Base-by-base conservation (phyloP, 1,284 basidiomycete genomes). In the Trichosporon faecale region DNA sequence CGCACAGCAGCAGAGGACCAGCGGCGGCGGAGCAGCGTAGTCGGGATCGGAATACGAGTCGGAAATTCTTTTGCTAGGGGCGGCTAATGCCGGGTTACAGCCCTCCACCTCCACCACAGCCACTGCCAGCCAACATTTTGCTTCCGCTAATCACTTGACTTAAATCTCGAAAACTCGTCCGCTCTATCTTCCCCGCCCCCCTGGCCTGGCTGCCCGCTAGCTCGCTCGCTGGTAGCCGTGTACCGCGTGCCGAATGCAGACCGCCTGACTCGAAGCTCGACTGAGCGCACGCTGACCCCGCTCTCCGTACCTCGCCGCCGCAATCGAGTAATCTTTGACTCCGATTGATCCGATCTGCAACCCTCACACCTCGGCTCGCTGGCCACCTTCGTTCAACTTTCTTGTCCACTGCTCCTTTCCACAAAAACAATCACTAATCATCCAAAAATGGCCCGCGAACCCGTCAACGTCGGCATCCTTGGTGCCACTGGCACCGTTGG, bases 401-500 rank as follows among this genome's bases (percentile, higher is more conserved):
- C 49, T 52, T 11, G 49, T 25, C 27, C 16, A 33, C 23, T 16
- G 46, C 44, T 66, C 5, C n/a, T 31, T 55, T 46, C n/a, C n/a
- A 31, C 35, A 23, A 57, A 40, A 18, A 46, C 64, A 29, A 33
- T 21, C 11, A n/a, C 29, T 6, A 37, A 37, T 27, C 33, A 49
- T 44, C 33, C 29, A 23, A 75, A 66, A 66, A 76, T 77, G 76
- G 65, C 49, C 25, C 67, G 72, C 9, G 71, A 72, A 61, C 82
- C 86, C 77, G 84, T 94, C 85, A 91, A 92, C 75, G 95, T 99
- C 74, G 96, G 94, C 74, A 87, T 99, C 70, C 88, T 99, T 21
- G 96, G 96, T 64, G 97, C 97, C 5, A 99, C 97, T 0, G 97
- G 95, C 83, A 96, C 93, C 65, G 95, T 98, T 69, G 95, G 95